phyloP scores from a whole-genome alignment of 805 yeast genomes.

The Novakomyces olei region DNA sequence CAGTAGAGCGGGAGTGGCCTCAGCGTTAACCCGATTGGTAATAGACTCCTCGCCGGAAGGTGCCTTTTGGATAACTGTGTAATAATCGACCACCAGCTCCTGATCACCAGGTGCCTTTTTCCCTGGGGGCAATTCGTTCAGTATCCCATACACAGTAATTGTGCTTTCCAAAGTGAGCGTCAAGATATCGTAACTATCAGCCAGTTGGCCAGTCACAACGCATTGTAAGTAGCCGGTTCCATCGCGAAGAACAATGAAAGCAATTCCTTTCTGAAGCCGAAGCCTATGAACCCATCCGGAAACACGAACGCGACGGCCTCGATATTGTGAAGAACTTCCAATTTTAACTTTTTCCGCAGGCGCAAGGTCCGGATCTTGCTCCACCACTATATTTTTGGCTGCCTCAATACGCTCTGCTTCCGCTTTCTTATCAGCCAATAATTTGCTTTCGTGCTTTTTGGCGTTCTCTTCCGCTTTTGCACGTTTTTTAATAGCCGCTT shows the following conservation, averaged over 20 bases:
- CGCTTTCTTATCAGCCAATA: constrained; percentile 33
- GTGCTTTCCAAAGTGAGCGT: constrained; percentile 79
- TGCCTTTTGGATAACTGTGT: constrained; percentile 74
- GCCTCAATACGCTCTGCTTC: constrained; percentile 59
- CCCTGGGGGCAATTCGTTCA: constrained; percentile 78
- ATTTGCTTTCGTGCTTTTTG: constrained; percentile 30
- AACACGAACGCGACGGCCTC: constrained; percentile 52
- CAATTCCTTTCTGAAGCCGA: constrained; percentile 78
- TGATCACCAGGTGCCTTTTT: constrained; percentile 95
- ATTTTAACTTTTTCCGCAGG: constrained; percentile 48
- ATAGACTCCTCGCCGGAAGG: constrained; percentile 92
- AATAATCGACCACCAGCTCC: constrained; percentile 77
- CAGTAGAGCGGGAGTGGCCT: constrained; percentile 77
- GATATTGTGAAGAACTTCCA: constrained; percentile 26
- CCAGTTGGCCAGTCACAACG: constrained; percentile 75
- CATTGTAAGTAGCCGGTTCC: constrained; percentile 83
- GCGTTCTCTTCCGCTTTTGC: constrained; percentile 35
- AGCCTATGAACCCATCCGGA: constrained; percentile 95
- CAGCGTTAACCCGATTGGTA: constrained; percentile 57
- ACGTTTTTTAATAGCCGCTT: constrained; percentile 62
- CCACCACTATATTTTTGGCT: constrained; percentile 53
- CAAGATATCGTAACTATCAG: constrained; percentile 66
- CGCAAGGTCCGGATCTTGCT: constrained; percentile 54
- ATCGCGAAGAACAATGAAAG: constrained; percentile 79
- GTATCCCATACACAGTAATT: constrained; percentile 54